Evolutionary conservation across 2,329 filamentous ascomycete genomes (phyloP).

Genomic region (Hymenoscyphus albidus): DNA sequence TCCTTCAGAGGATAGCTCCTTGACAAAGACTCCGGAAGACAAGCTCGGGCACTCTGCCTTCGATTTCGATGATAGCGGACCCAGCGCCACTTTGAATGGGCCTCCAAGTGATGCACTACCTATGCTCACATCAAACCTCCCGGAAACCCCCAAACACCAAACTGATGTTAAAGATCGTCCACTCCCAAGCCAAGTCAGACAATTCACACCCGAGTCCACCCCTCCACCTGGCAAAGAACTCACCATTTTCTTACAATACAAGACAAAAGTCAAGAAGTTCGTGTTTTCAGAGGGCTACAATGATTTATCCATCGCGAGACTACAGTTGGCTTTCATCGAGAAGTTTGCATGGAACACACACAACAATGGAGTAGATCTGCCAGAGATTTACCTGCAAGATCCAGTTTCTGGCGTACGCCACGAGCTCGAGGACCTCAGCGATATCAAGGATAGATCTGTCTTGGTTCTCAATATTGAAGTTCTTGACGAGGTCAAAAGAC

Average conservation of each 20-base stretch:
- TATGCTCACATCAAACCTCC: conserved; percentile 22
- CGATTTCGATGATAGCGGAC: conserved; percentile 29
- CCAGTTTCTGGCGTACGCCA: conserved; percentile 93
- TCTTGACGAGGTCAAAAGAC: conserved; percentile 91
- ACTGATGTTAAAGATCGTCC: conserved; percentile 29
- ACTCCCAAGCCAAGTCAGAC: conserved; percentile 44
- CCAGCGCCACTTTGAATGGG: conserved; percentile 57
- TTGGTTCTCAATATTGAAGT: conserved; percentile 92
- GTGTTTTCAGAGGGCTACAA: conserved; percentile 79
- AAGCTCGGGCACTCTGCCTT: conserved; percentile 39
- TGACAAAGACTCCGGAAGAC: conserved; percentile 58
- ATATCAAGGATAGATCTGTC: conserved; percentile 92
- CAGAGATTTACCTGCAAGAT: conserved; percentile 97
- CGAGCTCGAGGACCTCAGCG: conserved; percentile 86
- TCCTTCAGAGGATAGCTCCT: conserved; percentile 34
- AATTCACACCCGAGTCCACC: conserved; percentile 58
- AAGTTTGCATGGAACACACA: conserved; percentile 99
- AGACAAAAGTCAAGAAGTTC: conserved; percentile 95
- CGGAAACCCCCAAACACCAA: conserved; percentile 21
- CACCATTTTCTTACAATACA: conserved; percentile 93
- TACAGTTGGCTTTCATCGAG: conserved; percentile 96
- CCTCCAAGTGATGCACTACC: conserved; percentile 51
- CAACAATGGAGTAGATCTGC: conserved; percentile 84
- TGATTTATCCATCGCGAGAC: conserved; percentile 78
- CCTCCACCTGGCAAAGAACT: conserved; percentile 78